These are phyloP conservation scores for Colletotrichum tabaci DNA, from an alignment of 2,329 filamentous ascomycete species.

Conservation along the genomic window DNA sequence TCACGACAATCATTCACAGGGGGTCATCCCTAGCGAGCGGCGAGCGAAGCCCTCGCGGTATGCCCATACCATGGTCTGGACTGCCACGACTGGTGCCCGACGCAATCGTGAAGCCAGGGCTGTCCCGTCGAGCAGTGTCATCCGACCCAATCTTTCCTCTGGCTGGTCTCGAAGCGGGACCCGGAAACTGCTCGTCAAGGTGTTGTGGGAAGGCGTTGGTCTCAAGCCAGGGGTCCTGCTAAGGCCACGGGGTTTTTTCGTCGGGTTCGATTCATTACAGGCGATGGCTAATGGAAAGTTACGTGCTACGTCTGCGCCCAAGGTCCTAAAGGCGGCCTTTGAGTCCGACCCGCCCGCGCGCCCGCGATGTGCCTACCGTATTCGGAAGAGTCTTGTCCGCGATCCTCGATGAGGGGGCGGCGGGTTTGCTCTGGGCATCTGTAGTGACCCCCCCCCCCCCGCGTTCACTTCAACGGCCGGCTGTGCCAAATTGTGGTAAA, in stretches of 20 bases:
- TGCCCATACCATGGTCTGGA: background rate
- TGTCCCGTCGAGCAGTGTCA: background rate
- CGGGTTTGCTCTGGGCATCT: background rate
- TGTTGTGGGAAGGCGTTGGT: background rate
- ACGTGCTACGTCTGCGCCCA: background rate
- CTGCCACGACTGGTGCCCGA: background rate
- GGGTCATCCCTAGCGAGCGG: constrained; percentile 6
- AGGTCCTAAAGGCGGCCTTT: background rate
- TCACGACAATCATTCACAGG: constrained; percentile 26
- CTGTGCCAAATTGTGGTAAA: background rate
- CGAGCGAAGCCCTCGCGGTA: background rate
- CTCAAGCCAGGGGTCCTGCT: background rate
- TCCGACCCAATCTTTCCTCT: background rate
- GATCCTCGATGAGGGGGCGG: background rate
- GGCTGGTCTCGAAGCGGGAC: background rate
- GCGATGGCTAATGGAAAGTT: background rate
- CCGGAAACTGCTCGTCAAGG: background rate
- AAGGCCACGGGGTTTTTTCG: background rate
- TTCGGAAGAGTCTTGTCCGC: constrained; percentile 25
- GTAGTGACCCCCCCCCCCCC: background rate
- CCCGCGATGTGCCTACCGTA: constrained; percentile 8
- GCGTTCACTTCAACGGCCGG: background rate
- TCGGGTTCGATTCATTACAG: background rate
- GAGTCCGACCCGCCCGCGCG: background rate
- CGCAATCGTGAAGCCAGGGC: background rate